A percentile compares a stretch with the other conserved stretches of the same genome.
Evolutionary conservation across 345 rosid species (phyloP).

Genomic region (Salix udensis): DNA sequence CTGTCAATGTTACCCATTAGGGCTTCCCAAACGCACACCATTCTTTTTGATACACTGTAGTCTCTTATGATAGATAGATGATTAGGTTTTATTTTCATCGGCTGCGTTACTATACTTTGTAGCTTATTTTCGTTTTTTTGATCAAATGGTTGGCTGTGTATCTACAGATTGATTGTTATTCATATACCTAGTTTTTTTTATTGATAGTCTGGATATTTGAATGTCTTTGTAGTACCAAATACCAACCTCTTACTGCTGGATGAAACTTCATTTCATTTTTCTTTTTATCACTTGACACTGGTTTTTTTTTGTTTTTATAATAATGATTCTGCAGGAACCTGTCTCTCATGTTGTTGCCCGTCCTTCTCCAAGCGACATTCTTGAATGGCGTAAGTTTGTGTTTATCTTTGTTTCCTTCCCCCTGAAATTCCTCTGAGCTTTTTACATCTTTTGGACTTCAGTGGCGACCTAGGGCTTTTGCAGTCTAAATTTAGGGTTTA

Average conservation of each 20-base stretch:
- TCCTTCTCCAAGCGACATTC: slow-evolving; percentile 88
- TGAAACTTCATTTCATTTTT: not conserved
- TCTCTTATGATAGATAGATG: not conserved
- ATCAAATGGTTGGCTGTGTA: not conserved
- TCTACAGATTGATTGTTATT: not conserved
- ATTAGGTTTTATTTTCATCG: not conserved
- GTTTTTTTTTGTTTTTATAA: not conserved
- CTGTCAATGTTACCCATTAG: slow-evolving; percentile 1
- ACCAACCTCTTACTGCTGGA: not conserved
- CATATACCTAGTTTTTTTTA: not conserved
- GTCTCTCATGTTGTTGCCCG: slow-evolving; percentile 89
- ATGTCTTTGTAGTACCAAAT: not conserved
- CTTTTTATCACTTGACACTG: not conserved
- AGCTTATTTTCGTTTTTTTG: not conserved
- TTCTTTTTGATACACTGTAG: not conserved
- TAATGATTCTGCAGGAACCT: slow-evolving; percentile 67
- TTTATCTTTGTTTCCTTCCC: not conserved
- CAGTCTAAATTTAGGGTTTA: not conserved
- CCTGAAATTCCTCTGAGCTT: not conserved
- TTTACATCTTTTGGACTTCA: not conserved
- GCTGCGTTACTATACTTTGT: not conserved
- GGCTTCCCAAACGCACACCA: too few species aligned
- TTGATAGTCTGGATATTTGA: not conserved
- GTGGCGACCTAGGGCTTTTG: not conserved
- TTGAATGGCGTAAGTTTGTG: slow-evolving; percentile 90